Evolutionary conservation across 148 eudicot species (phyloP).

Genomic region (Cornus suecica): DNA sequence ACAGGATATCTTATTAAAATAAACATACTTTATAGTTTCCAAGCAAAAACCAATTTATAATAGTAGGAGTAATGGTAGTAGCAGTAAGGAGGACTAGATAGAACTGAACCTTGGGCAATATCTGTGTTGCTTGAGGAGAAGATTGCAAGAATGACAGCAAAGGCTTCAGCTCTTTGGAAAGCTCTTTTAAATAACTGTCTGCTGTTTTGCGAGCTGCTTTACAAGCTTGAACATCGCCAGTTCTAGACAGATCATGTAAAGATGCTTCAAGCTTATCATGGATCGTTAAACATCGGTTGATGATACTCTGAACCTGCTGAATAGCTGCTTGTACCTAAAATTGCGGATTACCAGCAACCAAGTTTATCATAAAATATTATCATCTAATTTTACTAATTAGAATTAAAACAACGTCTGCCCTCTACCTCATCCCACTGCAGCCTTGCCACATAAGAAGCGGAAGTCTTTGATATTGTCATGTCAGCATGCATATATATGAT

Average conservation of each 20-base stretch:
- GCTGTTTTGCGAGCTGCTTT: constrained; percentile 80
- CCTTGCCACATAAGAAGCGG: constrained; percentile 86
- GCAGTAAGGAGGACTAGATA: background rate
- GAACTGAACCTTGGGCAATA: constrained; percentile 63
- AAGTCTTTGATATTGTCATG: constrained; percentile 87
- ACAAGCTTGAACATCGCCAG: constrained; percentile 84
- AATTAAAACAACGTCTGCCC: background rate
- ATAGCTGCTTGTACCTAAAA: constrained; percentile 66
- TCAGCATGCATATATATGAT: constrained; percentile 80
- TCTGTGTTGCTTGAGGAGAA: constrained; percentile 68
- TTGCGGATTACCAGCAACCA: background rate
- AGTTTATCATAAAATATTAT: background rate
- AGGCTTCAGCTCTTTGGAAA: constrained; percentile 81
- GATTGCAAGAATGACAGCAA: constrained; percentile 72
- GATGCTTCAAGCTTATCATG: constrained; percentile 84
- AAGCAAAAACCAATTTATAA: too few relatives aligned
- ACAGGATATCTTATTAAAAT: too few relatives aligned
- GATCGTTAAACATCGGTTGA: constrained; percentile 52
- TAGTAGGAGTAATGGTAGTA: background rate
- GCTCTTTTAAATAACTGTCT: constrained; percentile 71
- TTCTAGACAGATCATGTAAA: constrained; percentile 80
- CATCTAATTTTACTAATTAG: background rate
- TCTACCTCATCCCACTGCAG: constrained; percentile 97
- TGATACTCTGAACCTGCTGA: constrained; percentile 68
- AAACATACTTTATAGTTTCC: too few relatives aligned